Percentiles rank a stretch among this genome's conserved stretches.
phyloP scores from a whole-genome alignment of 2,329 filamentous ascomycete genomes.

The Cadophora sp. region DNA sequence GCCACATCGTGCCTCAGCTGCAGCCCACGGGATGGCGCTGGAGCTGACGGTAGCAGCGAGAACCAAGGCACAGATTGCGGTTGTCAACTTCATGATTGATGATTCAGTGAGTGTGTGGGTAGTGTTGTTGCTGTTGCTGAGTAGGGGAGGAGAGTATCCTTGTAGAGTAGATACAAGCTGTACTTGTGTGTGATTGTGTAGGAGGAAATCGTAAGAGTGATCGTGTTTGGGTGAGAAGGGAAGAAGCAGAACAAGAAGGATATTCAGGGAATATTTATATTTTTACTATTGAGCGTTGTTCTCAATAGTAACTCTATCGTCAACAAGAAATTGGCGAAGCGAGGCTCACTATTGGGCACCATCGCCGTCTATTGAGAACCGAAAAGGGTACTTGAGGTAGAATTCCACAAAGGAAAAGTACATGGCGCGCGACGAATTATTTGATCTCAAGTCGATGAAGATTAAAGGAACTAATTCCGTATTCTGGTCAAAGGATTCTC shows the following conservation, averaged over 20 bases:
- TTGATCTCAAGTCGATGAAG: neutral
- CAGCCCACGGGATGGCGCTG: constrained; percentile 37
- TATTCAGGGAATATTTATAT: constrained; percentile 22
- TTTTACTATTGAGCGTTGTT: constrained; percentile 22
- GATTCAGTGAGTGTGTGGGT: constrained; percentile 35
- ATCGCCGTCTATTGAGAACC: constrained; percentile 34
- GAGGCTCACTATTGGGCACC: constrained; percentile 24
- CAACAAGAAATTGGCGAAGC: constrained; percentile 14
- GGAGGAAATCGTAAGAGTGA: constrained; percentile 15
- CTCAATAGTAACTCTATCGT: constrained; percentile 21
- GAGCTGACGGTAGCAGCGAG: constrained; percentile 48
- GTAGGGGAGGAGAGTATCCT: neutral
- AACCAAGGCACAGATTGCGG: constrained; percentile 48
- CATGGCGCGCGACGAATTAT: neutral
- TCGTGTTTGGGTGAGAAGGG: constrained; percentile 21
- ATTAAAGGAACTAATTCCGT: neutral
- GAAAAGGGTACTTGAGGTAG: constrained; percentile 20
- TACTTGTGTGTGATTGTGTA: constrained; percentile 26
- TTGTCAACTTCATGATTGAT: constrained; percentile 54
- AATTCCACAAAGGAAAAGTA: constrained; percentile 4
- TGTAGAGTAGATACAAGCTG: constrained; percentile 9
- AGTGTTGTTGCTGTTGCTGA: constrained; percentile 13
- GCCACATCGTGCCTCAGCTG: constrained; percentile 30
- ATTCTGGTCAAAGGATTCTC: constrained; percentile 8
- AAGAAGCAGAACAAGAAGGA: neutral